These are phyloP conservation scores for Diplodia corticola DNA, from an alignment of 2,329 filamentous ascomycete species.

Conservation along the genomic window DNA sequence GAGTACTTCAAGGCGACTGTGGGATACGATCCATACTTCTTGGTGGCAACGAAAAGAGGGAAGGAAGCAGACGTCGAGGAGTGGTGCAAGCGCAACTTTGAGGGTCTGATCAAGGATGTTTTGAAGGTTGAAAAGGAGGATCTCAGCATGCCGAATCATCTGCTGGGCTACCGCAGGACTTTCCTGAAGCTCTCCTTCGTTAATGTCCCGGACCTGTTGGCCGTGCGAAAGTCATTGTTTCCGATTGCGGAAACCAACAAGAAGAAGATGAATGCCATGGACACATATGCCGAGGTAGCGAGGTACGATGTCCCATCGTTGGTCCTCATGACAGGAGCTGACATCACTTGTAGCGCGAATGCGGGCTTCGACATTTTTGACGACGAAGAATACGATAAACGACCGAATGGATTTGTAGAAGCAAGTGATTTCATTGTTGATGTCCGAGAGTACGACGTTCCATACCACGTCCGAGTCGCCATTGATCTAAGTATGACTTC, in stretches of 20 bases:
- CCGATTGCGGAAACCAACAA: constrained; percentile 95
- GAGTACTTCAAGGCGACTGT: constrained; percentile 93
- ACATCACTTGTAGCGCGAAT: constrained; percentile 57
- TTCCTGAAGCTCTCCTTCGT: constrained; percentile 85
- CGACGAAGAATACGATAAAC: constrained; percentile 77
- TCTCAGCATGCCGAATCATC: constrained; percentile 89
- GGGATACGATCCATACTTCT: constrained; percentile 95
- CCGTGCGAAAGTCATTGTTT: constrained; percentile 79
- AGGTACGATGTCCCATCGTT: constrained; percentile 58
- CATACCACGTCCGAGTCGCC: constrained; percentile 97
- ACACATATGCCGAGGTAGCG: constrained; percentile 95
- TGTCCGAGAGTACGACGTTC: constrained; percentile 98
- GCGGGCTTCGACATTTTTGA: constrained; percentile 95
- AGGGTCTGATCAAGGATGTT: constrained; percentile 78
- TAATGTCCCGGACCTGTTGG: constrained; percentile 83
- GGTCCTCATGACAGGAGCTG: constrained; percentile 19
- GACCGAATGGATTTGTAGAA: constrained; percentile 76
- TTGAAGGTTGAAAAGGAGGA: constrained; percentile 88
- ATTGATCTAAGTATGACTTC: constrained; percentile 75
- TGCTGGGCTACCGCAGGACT: constrained; percentile 84
- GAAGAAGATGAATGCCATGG: constrained; percentile 94
- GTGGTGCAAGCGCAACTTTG: constrained; percentile 78
- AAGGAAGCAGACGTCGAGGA: constrained; percentile 93
- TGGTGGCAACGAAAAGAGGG: constrained; percentile 85
- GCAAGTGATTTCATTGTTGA: constrained; percentile 97